Percentiles rank a stretch among this genome's conserved stretches.
These are phyloP conservation scores for Mariannaea sp. DNA, from an alignment of 2,329 filamentous ascomycete species.

Conservation along the genomic window DNA sequence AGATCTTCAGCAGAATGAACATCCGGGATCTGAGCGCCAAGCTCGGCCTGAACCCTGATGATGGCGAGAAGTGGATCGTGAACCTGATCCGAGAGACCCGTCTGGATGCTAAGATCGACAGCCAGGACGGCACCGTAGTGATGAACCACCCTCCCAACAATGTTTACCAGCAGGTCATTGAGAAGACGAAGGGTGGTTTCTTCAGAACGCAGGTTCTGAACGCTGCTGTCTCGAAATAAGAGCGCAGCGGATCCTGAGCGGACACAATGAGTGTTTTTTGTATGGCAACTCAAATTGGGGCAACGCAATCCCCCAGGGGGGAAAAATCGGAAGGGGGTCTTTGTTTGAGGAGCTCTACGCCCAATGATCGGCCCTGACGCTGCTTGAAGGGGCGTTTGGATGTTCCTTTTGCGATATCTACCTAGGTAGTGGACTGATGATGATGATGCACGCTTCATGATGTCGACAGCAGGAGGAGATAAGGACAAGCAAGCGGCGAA, in stretches of 20 bases:
- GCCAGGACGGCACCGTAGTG: slow-evolving; percentile 96
- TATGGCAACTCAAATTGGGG: slow-evolving; percentile 30
- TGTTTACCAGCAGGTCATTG: slow-evolving; percentile 98
- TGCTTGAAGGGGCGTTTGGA: slow-evolving; percentile 21
- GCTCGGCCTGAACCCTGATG: slow-evolving; percentile 88
- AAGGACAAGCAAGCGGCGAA: slow-evolving; percentile 18
- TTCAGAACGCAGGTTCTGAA: slow-evolving; percentile 96
- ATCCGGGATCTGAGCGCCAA: slow-evolving; percentile 95
- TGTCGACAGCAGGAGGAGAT: slow-evolving; percentile 21
- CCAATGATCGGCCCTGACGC: slow-evolving; percentile 28
- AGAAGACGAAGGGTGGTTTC: slow-evolving; percentile 98
- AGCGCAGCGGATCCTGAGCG: slow-evolving; percentile 8
- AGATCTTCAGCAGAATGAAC: slow-evolving; percentile 98
- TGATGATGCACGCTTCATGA: slow-evolving; percentile 6
- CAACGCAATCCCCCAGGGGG: slow-evolving; percentile 29
- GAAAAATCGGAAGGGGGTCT: not conserved
- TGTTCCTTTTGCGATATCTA: slow-evolving; percentile 13
- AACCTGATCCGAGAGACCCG: slow-evolving; percentile 98
- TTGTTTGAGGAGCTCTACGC: slow-evolving; percentile 18
- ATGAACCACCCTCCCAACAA: slow-evolving; percentile 99
- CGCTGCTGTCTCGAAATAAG: slow-evolving; percentile 62
- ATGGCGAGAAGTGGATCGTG: slow-evolving; percentile 99
- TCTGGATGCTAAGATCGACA: slow-evolving; percentile 98
- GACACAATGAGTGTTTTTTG: slow-evolving; percentile 30
- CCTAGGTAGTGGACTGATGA: slow-evolving; percentile 6